Evolutionary conservation across 129 eudicot species (phyloP), one percentile per base, ranked within the genome.

Genomic region (Flaveria linearis): DNA sequence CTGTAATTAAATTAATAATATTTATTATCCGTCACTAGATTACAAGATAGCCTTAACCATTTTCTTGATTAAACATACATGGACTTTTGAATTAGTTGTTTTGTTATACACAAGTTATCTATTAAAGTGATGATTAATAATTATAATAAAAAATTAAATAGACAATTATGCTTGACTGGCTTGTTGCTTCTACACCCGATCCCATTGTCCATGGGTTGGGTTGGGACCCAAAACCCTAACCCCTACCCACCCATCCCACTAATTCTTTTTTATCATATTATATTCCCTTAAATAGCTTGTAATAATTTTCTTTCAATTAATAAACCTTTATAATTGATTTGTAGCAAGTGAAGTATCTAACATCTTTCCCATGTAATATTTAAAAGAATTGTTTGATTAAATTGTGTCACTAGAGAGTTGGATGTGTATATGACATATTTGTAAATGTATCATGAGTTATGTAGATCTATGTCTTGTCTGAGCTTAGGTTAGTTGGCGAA

Each of bases 171-270:
- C 81, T 68, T 45, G 49, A 52, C 69, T 77, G 81, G 81, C 75
- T 56, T 77, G 69, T 69, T 26, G 69, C 68, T 55, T 41, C 69
- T 6, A 51, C 75, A 68, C 74, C 75, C 68, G 10, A 69, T 17
- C 81, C 75, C 69, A 0, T 56, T 77, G 61, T 55, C 50, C 60
- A 22, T 57, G 76, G 75, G 69, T 52, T 17, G 81, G 75, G 58
- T 45, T 62, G 79, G 81, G 75, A 18, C 81, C 81, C 75, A 56
- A 68, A 77, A 25, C 61, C 69, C 70, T 55, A 77, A 77, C 70
- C 75, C 20, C 73, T 76, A 76, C 17, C 80, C 55, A 66, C 66
- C 80, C 28, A 23, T 25, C 23, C 47, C 25, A 28, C 66, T 9
- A 15, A 9, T 41, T 23, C 42, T 17, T 49, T 39, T 30, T 17